Percentiles rank a stretch among this genome's conserved stretches.
Conservation (phyloP, 345 rosid species). For the Eucalyptus grandis region DNA sequence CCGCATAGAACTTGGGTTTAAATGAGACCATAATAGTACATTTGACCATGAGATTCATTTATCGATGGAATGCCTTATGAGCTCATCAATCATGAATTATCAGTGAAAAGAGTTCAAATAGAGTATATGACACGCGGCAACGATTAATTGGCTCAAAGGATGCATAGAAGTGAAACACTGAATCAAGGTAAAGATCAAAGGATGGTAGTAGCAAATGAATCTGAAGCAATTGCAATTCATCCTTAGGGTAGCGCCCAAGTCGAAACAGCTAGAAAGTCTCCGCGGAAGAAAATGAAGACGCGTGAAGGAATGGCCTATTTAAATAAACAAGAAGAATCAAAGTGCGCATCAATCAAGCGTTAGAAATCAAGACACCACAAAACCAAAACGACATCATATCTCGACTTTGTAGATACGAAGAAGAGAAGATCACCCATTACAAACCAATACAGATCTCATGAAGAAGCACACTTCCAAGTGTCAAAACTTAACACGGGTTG, state of each 20-base stretch:
- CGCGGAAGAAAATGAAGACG: not conserved
- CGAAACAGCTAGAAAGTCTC: not conserved
- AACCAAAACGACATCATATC: not conserved
- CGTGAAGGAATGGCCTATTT: not conserved
- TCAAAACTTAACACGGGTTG: fast-evolving
- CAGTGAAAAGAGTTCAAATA: fast-evolving
- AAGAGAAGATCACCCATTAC: not conserved
- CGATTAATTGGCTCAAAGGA: not conserved
- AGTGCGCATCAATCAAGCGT: not conserved
- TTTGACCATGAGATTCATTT: fast-evolving
- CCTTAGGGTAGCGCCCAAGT: not conserved
- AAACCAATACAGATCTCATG: not conserved
- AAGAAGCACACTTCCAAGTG: too few relatives aligned
- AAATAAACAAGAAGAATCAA: not conserved
- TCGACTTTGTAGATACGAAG: not conserved
- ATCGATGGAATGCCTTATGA: not conserved
- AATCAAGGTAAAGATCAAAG: not conserved
- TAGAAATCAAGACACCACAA: not conserved
- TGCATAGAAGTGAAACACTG: not conserved
- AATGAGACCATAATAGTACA: not conserved
- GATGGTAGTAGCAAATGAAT: not conserved
- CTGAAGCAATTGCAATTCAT: not conserved
- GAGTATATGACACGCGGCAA: fast-evolving
- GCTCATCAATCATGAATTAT: not conserved
- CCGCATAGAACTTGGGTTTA: fast-evolving